Percentiles rank a stretch among this genome's conserved stretches.
Conservation (phyloP, 306 rosid genomes). For the Begonia fuchsioides region DNA sequence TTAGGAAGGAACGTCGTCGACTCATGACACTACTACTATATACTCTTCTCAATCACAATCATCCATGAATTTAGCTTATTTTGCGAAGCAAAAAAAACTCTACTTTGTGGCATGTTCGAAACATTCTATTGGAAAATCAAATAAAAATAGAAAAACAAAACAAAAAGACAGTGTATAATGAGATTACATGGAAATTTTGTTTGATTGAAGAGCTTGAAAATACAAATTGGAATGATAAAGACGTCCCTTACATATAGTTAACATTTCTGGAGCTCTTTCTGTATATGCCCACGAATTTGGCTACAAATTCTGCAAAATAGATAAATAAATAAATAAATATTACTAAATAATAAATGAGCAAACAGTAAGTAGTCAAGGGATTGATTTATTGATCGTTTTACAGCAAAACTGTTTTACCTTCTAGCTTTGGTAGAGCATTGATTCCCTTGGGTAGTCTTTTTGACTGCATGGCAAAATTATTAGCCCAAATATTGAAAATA, state of each 20-base stretch:
- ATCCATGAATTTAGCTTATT: too few relatives aligned
- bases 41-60: too few relatives aligned
- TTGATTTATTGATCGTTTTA: background rate
- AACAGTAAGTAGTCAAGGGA: background rate
- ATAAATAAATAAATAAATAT: background rate
- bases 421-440: constrained; percentile 65
- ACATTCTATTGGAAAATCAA: too few relatives aligned
- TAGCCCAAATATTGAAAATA: constrained; percentile 7
- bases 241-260: background rate
- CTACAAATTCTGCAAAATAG: constrained; percentile 72
- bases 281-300: constrained; percentile 76
- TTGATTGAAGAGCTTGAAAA: too few relatives aligned
- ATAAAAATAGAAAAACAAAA: too few relatives aligned
- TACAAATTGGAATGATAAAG: too few relatives aligned
- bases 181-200: too few relatives aligned
- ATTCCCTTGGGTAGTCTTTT: constrained; percentile 76
- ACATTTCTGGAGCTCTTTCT: constrained; percentile 33
- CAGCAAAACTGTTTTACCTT: constrained; percentile 29
- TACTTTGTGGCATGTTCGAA: too few relatives aligned
- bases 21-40: too few relatives aligned
- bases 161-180: too few relatives aligned
- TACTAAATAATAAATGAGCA: background rate
- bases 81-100: too few relatives aligned
- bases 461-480: constrained; percentile 24
- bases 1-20: too few relatives aligned